Evolutionary conservation across 2,329 filamentous ascomycete species (phyloP), one percentile per base, ranked within the genome.

Genomic region (Nannizziopsis arthrosporioides): DNA sequence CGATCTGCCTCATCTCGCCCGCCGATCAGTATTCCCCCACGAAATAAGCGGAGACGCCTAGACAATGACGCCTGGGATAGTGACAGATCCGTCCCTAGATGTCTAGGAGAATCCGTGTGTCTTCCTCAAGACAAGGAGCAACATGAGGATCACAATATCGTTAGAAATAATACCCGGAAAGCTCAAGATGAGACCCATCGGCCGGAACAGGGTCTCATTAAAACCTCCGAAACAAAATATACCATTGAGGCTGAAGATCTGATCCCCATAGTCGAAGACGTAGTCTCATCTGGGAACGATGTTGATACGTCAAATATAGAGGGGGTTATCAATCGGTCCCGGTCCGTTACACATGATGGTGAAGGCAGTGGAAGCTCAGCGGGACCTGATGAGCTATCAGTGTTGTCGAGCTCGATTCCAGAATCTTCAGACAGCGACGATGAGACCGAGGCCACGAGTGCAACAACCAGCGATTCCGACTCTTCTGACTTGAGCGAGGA

Each of bases 21-120:
- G 1, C 62, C 75, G 0, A 69, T 93, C 35, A 68, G 73, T 10
- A 85, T 93, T 12, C 84, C 85, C 0, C 81, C 87, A 1, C 75
- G 81, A 53, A 93, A 92, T 53, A 93, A 92, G 56, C 75, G 73
- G 32, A 73, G 79, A n/a, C 61, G 56, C 56, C 82, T 55, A 36
- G 55, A 57, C 10, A 55, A 60, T 44, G 58, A 22, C 44, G 35
- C n/a, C 2, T 47, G 39, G 44, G 31, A 18, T n/a, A 31, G 22
- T 31, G 51, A 48, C 31, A 19, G 39, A n/a, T 38, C 46, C 5
- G 32, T 35, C 14, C 43, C 4, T 36, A 17, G 31, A 35, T 9
- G 17, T 9, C 17, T 42, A 27, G 30, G 5, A 12, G 0, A 9
- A 10, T 6, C 31, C 15, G 11, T 10, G 7, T 35, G 18, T n/a